Evolutionary conservation across 495 filamentous ascomycete genomes (phyloP).

Genomic region (Penicillium samsonianum): DNA sequence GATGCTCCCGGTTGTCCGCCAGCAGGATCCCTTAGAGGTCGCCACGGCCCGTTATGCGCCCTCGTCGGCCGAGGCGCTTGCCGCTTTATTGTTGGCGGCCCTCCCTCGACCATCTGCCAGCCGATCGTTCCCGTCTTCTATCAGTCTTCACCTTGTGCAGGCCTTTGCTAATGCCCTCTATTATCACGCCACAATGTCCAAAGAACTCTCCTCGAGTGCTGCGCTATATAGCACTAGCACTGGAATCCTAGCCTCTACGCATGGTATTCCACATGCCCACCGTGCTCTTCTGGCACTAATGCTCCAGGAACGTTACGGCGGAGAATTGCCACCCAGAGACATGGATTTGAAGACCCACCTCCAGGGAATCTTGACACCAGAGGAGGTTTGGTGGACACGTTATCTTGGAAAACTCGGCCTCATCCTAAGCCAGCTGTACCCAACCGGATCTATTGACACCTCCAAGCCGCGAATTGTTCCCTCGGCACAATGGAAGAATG

Average conservation of each 20-base stretch:
- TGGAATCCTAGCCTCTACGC: slow-evolving; percentile 61
- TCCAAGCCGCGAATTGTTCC: slow-evolving; percentile 34
- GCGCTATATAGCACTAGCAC: slow-evolving; percentile 73
- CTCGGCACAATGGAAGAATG: slow-evolving; percentile 25
- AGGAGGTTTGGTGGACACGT: slow-evolving; percentile 61
- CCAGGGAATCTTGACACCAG: slow-evolving; percentile 44
- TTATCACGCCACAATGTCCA: slow-evolving; percentile 51
- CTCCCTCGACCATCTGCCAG: slow-evolving; percentile 38
- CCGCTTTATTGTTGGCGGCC: slow-evolving; percentile 44
- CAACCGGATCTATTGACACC: slow-evolving; percentile 30
- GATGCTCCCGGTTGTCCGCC: slow-evolving; percentile 60
- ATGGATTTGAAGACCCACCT: slow-evolving; percentile 47
- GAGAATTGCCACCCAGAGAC: slow-evolving; percentile 58
- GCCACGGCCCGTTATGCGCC: slow-evolving; percentile 57
- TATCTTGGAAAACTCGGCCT: slow-evolving; percentile 53
- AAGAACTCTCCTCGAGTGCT: slow-evolving; percentile 59
- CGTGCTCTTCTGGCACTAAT: slow-evolving; percentile 71
- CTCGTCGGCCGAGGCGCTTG: slow-evolving; percentile 38
- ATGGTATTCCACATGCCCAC: slow-evolving; percentile 71
- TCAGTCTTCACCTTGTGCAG: slow-evolving; percentile 47
- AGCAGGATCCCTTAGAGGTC: slow-evolving; percentile 63
- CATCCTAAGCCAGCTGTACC: slow-evolving; percentile 31
- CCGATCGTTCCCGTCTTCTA: slow-evolving; percentile 37
- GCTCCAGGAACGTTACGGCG: slow-evolving; percentile 76
- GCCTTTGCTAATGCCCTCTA: slow-evolving; percentile 55